These are phyloP conservation scores for Colletotrichum paranaense DNA, from an alignment of 2,329 filamentous ascomycete species.

Conservation along the genomic window DNA sequence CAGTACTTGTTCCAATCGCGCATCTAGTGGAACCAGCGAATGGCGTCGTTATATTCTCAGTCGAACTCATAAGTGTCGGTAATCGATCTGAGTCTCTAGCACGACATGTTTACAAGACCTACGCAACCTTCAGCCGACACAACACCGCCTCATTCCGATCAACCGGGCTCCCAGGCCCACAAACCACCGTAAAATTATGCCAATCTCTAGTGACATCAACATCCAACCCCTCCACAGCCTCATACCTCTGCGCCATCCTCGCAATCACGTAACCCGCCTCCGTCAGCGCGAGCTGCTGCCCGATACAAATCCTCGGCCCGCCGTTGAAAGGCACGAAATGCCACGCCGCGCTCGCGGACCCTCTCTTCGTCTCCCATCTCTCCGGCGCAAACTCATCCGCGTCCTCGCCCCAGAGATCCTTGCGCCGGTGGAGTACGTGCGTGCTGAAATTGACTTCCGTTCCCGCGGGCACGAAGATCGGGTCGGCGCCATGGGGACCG, in stretches of 20 bases:
- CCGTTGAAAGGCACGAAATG: slow-evolving; percentile 51
- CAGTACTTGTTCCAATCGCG: no score
- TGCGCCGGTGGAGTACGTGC: slow-evolving; percentile 46
- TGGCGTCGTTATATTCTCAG: no score
- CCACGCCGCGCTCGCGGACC: slow-evolving; percentile 40
- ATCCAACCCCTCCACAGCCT: slow-evolving; percentile 29
- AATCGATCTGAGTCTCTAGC: no score
- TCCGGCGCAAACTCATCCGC: slow-evolving; percentile 50
- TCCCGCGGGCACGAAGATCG: slow-evolving; percentile 45
- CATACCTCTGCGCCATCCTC: slow-evolving; percentile 40
- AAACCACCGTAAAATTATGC: slow-evolving; percentile 25
- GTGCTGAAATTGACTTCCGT: slow-evolving; percentile 43
- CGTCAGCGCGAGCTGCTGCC: slow-evolving; percentile 46
- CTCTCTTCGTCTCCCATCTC: slow-evolving; percentile 47
- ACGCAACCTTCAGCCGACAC: slow-evolving; percentile 12
- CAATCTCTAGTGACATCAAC: slow-evolving; percentile 13
- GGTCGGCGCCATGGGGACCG: slow-evolving; percentile 45
- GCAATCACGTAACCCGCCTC: slow-evolving; percentile 40
- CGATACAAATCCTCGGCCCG: slow-evolving; percentile 49
- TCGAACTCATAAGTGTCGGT: no score
- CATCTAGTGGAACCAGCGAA: no score
- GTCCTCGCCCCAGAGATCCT: slow-evolving; percentile 49
- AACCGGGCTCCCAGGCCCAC: slow-evolving; percentile 21
- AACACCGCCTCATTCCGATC: slow-evolving; percentile 22
- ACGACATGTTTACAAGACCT: no score